Base-by-base conservation (phyloP, 169 alveolate genomes). In the Theileria equi region DNA sequence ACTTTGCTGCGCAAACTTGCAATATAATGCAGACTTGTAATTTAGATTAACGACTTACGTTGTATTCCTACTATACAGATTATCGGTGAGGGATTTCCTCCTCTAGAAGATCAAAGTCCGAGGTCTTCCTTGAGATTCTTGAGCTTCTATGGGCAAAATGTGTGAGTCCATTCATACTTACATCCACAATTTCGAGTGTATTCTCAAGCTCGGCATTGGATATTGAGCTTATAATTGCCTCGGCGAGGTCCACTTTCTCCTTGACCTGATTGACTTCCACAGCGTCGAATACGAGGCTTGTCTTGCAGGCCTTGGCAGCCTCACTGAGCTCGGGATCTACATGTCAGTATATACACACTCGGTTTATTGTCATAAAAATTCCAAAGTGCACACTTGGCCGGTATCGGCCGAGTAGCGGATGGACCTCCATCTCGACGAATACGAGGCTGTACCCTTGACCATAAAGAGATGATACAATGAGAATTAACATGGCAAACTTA, bases 1-100 rank as follows among this genome's bases (percentile, higher is more conserved):
- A 13, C 55, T 77, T 0, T 77, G 86, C 55, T 77, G 86, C 43
- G 64, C 70, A 35, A 77, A 77, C 60, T 66, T 77, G 17, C 78
- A 54, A 69, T 25, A 25, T n/a, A n/a, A n/a, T n/a, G n/a, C n/a
- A n/a, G n/a, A n/a, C n/a, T n/a, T n/a, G n/a, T n/a, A n/a, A n/a
- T n/a, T 38, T 74, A 41, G 54, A 44, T 58, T 72, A 44, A 41
- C 54, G 5, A 25, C 28, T 52, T 5, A 52, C 19, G 3, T 52
- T 3, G 28, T 52, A 21, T 3, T 3, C 28, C 45, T 38, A 13
- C 45, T 13, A n/a, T n/a, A n/a, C n/a, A n/a, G n/a, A n/a, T 38
- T 13, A 13, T 38, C 45, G 19, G 45, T 13, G 45, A 13, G n/a
- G 45, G n/a, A 38, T 38, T 38, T 13, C 45, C n/a, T 13, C n/a